Conservation (phyloP, 306 rosid species). For the Prunus davidiana region DNA sequence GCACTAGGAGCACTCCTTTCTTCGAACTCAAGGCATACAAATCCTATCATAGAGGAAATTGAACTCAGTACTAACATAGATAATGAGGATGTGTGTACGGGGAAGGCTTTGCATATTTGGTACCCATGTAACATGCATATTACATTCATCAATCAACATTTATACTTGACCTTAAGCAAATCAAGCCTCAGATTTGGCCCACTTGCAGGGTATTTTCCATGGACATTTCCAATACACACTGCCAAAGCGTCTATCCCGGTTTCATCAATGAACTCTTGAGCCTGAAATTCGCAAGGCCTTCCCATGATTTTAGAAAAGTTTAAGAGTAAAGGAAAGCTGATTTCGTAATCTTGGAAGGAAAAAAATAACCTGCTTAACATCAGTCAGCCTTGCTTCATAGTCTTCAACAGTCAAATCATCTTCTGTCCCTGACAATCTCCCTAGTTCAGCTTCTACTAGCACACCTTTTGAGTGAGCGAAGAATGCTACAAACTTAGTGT, state of each 20-base stretch:
- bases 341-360: conserved; percentile 6
- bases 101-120: neutral
- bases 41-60: conserved; percentile 41
- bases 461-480: conserved; percentile 76
- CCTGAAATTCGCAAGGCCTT: conserved; percentile 53
- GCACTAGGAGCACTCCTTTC: conserved; percentile 74
- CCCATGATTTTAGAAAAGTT: conserved; percentile 14
- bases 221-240: conserved; percentile 91
- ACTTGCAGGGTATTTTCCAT: conserved; percentile 87
- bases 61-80: conserved; percentile 21
- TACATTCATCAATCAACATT: neutral
- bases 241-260: conserved; percentile 98
- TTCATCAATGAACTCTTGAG: conserved; percentile 75
- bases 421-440: conserved; percentile 95
- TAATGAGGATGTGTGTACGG: neutral
- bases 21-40: conserved; percentile 57
- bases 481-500: conserved; percentile 66
- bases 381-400: conserved; percentile 86
- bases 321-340: conserved; percentile 8
- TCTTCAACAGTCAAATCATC: conserved; percentile 91
- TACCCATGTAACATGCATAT: neutral
- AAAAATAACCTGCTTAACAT: conserved; percentile 59
- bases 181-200: conserved; percentile 90
- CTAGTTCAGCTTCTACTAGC: conserved; percentile 94
- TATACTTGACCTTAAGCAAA: conserved; percentile 70